Conservation (phyloP, 2,329 filamentous ascomycete genomes). For the Ascochyta pisi region DNA sequence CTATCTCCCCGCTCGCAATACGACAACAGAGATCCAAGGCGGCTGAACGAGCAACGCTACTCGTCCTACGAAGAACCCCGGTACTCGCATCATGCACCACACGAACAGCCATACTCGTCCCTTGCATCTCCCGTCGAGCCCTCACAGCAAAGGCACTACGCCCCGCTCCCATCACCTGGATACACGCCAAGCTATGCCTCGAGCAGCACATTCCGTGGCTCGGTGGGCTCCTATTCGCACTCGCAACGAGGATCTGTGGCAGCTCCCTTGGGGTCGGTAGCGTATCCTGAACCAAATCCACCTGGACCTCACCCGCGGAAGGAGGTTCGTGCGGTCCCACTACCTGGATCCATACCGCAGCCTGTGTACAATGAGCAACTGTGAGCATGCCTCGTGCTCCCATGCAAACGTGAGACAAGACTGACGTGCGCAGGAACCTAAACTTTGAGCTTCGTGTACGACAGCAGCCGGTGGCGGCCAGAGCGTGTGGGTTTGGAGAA, state of each 20-base stretch:
- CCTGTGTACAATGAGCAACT: constrained; percentile 49
- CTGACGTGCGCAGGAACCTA: constrained; percentile 42
- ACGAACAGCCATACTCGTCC: constrained; percentile 45
- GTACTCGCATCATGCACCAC: constrained; percentile 34
- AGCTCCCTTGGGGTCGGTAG: constrained; percentile 40
- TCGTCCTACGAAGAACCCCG: constrained; percentile 45
- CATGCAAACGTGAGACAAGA: constrained; percentile 24
- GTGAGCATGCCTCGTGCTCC: constrained; percentile 40
- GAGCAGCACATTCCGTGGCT: constrained; percentile 49
- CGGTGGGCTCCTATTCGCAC: constrained; percentile 46
- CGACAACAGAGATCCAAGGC: constrained; percentile 37
- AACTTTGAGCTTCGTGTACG: constrained; percentile 66
- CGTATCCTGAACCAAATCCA: constrained; percentile 42
- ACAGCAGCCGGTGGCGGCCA: constrained; percentile 78
- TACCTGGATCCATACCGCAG: constrained; percentile 49
- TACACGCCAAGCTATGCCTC: constrained; percentile 50
- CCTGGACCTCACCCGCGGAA: constrained; percentile 41
- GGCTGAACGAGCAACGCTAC: constrained; percentile 39
- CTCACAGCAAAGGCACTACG: constrained; percentile 43
- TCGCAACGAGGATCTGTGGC: constrained; percentile 46
- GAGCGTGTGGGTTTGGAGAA: constrained; percentile 84
- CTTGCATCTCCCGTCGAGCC: constrained; percentile 48
- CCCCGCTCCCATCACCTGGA: constrained; percentile 47
- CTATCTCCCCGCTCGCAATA: constrained; percentile 48
- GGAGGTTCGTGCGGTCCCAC: constrained; percentile 38